These are phyloP conservation scores for Takashimella tepidaria DNA, from an alignment of 1,284 basidiomycete genomes.

Conservation along the genomic window DNA sequence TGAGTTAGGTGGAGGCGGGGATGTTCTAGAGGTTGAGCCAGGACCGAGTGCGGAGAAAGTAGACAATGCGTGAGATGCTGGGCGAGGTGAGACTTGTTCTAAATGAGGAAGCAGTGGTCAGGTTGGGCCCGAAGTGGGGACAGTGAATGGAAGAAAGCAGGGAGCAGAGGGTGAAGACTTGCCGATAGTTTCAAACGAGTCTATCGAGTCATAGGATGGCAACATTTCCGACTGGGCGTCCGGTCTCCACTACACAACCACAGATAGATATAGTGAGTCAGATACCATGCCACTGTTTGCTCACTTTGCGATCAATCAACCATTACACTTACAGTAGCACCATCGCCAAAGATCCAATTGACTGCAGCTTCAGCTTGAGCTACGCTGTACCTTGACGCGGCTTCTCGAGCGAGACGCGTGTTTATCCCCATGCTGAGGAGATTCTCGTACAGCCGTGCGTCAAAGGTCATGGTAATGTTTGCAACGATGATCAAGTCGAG, in stretches of 20 bases:
- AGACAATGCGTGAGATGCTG: background rate
- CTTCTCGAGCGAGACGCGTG: conserved; percentile 26
- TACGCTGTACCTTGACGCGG: conserved; percentile 25
- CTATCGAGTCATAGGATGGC: background rate
- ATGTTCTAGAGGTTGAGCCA: background rate
- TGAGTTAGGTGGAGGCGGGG: no score
- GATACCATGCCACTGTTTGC: no score
- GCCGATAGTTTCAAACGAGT: background rate
- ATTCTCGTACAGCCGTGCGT: conserved; percentile 16
- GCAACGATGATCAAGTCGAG: no score
- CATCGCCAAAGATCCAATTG: conserved; percentile 45
- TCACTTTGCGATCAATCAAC: background rate
- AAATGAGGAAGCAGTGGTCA: background rate
- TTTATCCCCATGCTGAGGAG: conserved; percentile 40
- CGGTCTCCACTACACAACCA: conserved; percentile 20
- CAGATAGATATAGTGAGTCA: no score
- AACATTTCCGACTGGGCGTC: conserved; percentile 1
- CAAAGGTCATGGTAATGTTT: conserved; percentile 19
- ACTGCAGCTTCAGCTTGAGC: conserved; percentile 31
- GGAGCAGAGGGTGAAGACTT: no score
- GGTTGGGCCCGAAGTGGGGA: background rate
- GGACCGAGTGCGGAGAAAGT: background rate
- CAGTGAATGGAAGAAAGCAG: no score
- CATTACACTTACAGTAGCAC: conserved; percentile 25
- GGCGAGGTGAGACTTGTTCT: background rate